Evolutionary conservation across 768 basidiomycete genomes (phyloP).

Genomic region (Tricholoma bakamatsutake): DNA sequence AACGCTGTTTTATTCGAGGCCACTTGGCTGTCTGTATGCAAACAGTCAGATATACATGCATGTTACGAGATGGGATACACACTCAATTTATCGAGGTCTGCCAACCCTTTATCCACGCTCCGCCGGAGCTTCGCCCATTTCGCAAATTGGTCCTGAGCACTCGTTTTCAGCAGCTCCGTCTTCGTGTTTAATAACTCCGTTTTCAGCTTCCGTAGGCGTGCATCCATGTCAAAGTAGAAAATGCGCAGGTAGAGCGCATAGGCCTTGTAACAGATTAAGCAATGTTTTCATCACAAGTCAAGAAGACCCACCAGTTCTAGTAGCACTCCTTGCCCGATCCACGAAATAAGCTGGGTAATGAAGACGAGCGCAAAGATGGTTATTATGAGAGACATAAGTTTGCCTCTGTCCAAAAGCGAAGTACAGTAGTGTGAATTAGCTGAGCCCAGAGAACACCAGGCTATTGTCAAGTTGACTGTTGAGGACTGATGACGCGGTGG

Average conservation of each 20-base stretch:
- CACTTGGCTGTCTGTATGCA: conserved; percentile 56
- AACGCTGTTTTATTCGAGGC: conserved; percentile 56
- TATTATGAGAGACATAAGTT: conserved; percentile 71
- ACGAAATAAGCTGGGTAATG: conserved; percentile 75
- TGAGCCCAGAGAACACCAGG: too few relatives aligned
- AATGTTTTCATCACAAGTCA: neutral
- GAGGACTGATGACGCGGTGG: conserved; percentile 1
- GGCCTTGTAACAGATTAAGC: conserved; percentile 38
- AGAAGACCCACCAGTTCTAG: conserved; percentile 62
- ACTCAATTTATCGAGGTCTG: conserved; percentile 92
- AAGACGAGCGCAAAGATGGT: conserved; percentile 81
- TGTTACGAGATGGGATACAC: conserved; percentile 24
- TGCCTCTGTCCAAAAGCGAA: neutral
- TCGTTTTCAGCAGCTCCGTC: conserved; percentile 82
- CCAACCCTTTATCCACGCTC: conserved; percentile 86
- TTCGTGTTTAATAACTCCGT: conserved; percentile 74
- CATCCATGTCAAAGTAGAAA: conserved; percentile 49
- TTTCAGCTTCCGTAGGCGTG: conserved; percentile 69
- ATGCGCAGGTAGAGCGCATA: conserved; percentile 67
- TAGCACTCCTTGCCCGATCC: conserved; percentile 85
- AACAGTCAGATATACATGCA: neutral
- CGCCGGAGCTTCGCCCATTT: conserved; percentile 95
- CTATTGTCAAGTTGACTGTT: too few relatives aligned
- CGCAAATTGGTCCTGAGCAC: conserved; percentile 95
- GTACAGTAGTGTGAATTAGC: neutral